Percentiles rank a stretch among this genome's conserved stretches.
Evolutionary conservation across 2,329 filamentous ascomycete species (phyloP).

Genomic region (Alternaria triticimaculans): DNA sequence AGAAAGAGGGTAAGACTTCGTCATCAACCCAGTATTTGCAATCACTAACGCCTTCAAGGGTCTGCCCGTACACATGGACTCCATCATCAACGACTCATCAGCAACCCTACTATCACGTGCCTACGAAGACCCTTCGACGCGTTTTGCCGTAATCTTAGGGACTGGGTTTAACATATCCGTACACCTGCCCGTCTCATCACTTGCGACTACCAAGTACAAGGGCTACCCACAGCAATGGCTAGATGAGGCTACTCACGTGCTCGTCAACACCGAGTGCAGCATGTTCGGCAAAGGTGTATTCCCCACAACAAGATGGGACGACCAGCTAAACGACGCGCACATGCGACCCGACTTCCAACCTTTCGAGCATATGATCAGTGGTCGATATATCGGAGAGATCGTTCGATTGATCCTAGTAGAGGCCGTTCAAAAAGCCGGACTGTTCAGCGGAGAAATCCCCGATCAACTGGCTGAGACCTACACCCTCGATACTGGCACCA

Average conservation of each 20-base stretch:
- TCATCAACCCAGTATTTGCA: neutral
- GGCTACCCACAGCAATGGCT: conserved; percentile 62
- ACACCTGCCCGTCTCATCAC: conserved; percentile 62
- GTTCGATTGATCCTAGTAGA: conserved; percentile 67
- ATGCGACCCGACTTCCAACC: conserved; percentile 68
- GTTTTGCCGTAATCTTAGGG: conserved; percentile 69
- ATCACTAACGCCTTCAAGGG: conserved; percentile 41
- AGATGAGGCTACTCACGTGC: conserved; percentile 64
- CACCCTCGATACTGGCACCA: conserved; percentile 64
- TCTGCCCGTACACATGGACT: conserved; percentile 65
- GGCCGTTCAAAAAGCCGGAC: conserved; percentile 60
- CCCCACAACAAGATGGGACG: conserved; percentile 67
- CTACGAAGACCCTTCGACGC: conserved; percentile 65
- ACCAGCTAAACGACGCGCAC: conserved; percentile 64
- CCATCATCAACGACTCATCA: conserved; percentile 69
- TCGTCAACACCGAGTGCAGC: conserved; percentile 70
- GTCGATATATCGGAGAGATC: conserved; percentile 69
- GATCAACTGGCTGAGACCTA: conserved; percentile 63
- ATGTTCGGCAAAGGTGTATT: conserved; percentile 69
- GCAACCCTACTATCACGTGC: conserved; percentile 68
- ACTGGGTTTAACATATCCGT: conserved; percentile 71
- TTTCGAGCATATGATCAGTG: conserved; percentile 69
- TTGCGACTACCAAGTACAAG: conserved; percentile 64
- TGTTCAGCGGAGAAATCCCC: conserved; percentile 65
- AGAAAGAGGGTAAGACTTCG: conserved; percentile 51